phyloP scores from a whole-genome alignment of 257 asterid species.

The Rehmannia glutinosa region DNA sequence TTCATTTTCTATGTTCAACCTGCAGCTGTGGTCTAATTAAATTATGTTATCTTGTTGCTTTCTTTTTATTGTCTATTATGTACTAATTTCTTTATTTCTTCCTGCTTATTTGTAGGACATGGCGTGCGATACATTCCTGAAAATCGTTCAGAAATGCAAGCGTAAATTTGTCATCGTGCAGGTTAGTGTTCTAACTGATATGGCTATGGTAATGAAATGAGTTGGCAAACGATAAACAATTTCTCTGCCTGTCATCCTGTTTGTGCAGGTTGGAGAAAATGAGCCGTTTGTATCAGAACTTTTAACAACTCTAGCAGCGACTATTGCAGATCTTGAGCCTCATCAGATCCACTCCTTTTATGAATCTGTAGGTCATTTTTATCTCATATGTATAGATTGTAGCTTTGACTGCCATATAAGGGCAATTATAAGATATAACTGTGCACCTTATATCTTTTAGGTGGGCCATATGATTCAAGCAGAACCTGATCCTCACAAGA shows the following conservation, averaged over 20 bases:
- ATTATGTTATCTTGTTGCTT: not conserved
- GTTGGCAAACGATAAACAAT: not conserved
- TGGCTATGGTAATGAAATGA: not conserved
- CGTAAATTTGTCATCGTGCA: conserved; percentile 88
- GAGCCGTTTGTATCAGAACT: conserved; percentile 98
- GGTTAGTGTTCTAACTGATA: conserved; percentile 35
- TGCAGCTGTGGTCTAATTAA: conserved; percentile 5
- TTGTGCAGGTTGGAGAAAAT: conserved; percentile 82
- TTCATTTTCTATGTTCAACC: not conserved
- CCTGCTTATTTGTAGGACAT: conserved; percentile 59
- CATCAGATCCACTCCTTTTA: conserved; percentile 96
- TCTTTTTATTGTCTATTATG: not conserved
- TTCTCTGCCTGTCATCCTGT: conserved; percentile 15
- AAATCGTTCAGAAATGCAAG: conserved; percentile 98
- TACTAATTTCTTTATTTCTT: not conserved
- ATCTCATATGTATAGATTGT: not conserved
- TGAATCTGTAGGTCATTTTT: conserved; percentile 70
- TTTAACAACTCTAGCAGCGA: conserved; percentile 73
- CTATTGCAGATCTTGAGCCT: conserved; percentile 88
- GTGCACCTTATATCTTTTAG: conserved; percentile 31
- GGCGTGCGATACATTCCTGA: conserved; percentile 98
- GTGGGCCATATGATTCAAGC: conserved; percentile 97
- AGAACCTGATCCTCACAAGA: conserved; percentile 83
- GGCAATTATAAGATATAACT: not conserved
- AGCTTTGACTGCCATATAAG: not conserved